phyloP scores from a whole-genome alignment of 805 yeast genomes.

The Cephaloascus albidus region DNA sequence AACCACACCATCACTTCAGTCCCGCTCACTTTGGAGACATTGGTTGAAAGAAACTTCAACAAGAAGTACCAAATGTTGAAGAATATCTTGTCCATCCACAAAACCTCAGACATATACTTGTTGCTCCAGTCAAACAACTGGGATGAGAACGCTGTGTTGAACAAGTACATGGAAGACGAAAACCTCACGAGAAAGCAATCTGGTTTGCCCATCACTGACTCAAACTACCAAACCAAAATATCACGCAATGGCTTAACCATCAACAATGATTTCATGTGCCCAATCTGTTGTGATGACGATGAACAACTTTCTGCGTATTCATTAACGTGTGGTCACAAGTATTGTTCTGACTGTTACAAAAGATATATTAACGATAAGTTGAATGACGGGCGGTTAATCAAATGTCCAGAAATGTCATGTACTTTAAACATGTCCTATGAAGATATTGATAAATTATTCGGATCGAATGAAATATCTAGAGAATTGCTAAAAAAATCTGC shows the following conservation, averaged over 20 bases:
- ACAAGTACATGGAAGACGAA: conserved; percentile 39
- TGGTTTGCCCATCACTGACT: conserved; percentile 14
- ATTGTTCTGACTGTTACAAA: conserved; percentile 61
- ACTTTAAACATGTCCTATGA: conserved; percentile 27
- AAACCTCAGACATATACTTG: conserved; percentile 9
- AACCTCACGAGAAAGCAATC: conserved; percentile 10
- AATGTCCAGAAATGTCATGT: conserved; percentile 62
- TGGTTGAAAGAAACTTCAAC: not conserved
- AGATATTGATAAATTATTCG: conserved; percentile 23
- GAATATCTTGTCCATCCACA: not conserved
- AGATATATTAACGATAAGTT: conserved; percentile 43
- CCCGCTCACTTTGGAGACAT: not conserved
- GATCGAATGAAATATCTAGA: conserved; percentile 4
- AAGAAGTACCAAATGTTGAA: not conserved
- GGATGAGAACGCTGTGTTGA: conserved; percentile 51
- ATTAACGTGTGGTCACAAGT: conserved; percentile 62
- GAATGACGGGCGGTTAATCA: conserved; percentile 35
- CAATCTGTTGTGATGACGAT: conserved; percentile 64
- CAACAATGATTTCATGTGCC: conserved; percentile 33
- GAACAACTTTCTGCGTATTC: conserved; percentile 26
- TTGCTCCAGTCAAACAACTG: conserved; percentile 42
- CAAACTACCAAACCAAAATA: not conserved
- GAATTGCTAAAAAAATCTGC: conserved; percentile 14
- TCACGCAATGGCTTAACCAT: conserved; percentile 11
- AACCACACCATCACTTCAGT: not conserved